Base-by-base conservation (phyloP, 2,329 filamentous ascomycete genomes). In the Calonectria pauciramosa region DNA sequence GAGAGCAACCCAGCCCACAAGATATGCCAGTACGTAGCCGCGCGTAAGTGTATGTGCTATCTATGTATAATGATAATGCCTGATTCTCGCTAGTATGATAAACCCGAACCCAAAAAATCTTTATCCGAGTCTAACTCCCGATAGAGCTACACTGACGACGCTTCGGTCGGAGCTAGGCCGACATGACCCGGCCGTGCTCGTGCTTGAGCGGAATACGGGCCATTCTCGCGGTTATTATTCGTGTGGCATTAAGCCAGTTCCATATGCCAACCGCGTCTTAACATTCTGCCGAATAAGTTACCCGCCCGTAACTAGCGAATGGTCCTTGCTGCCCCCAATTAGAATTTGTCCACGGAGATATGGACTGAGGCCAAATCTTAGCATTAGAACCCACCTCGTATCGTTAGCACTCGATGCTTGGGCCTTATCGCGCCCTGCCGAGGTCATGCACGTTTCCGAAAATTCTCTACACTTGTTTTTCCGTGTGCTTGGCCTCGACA, bases 31-130 rank as follows among this genome's bases (percentile, higher is more conserved):
- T 41, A 18, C 14, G 23, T 28, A 63, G 56, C 28, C 26, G 34
- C 56, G 11, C 23, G 23, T 16, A 41, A 23, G n/a, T 41, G 51
- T 54, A 54, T 54, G 51, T 30, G 41, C n/a, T 41, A 10, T 38
- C 26, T 41, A 34, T 56, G 52, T 28, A 63, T 41, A 18, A 41
- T 38, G 20, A 23, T 5, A 63, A 63, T 63, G 34, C 23, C 56
- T 38, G 56, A 28, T 41, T 23, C 23, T n/a, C 34, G 36, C 56
- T 63, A 38, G 14, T 16, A 63, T 11, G n/a, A 63, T 63, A 63
- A 63, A 63, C 32, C 56, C 36, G 56, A 63, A 63, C 56, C 56
- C 36, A 63, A 63, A 63, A 60, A 36, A 41, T 41, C 34, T 23
- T 38, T 26, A 41, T 41, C 56, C 56, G 56, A 63, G n/a, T 63